These are phyloP conservation scores for Ramularia collo-cygni DNA, from an alignment of 2,329 filamentous ascomycete species.

Conservation along the genomic window DNA sequence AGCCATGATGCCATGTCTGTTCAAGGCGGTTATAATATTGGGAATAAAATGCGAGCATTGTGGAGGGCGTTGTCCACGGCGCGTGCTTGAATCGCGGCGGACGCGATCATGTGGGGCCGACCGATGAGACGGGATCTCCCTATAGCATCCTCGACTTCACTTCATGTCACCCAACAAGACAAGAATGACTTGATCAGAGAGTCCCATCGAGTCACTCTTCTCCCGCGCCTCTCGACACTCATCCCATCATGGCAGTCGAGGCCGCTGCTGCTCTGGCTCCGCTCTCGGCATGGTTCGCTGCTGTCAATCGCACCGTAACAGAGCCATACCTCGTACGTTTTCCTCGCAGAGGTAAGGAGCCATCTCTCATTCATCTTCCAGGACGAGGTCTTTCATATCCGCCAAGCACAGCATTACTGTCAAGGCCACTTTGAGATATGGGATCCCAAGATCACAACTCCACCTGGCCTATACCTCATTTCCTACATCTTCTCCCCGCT, in stretches of 20 bases:
- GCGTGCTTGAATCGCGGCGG: no score
- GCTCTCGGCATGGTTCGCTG: conserved; percentile 24
- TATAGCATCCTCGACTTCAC: no score
- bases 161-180: no score
- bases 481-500: conserved; percentile 33
- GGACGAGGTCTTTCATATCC: conserved; percentile 86
- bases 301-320: conserved; percentile 44
- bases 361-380: conserved; percentile 32
- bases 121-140: no score
- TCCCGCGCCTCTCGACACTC: no score
- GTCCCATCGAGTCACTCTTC: no score
- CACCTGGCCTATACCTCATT: conserved; percentile 62
- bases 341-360: conserved; percentile 14
- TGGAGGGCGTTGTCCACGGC: no score
- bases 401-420: conserved; percentile 86
- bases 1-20: conserved; percentile 50
- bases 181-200: no score
- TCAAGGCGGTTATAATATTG: no score
- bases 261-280: conserved; percentile 17
- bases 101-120: no score
- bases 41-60: no score
- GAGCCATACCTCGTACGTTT: conserved; percentile 52
- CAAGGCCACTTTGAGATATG: conserved; percentile 65
- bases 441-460: conserved; percentile 97
- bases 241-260: conserved; percentile 20